Base-by-base conservation (phyloP, 805 yeast genomes). In the Yarrowia hollandica region DNA sequence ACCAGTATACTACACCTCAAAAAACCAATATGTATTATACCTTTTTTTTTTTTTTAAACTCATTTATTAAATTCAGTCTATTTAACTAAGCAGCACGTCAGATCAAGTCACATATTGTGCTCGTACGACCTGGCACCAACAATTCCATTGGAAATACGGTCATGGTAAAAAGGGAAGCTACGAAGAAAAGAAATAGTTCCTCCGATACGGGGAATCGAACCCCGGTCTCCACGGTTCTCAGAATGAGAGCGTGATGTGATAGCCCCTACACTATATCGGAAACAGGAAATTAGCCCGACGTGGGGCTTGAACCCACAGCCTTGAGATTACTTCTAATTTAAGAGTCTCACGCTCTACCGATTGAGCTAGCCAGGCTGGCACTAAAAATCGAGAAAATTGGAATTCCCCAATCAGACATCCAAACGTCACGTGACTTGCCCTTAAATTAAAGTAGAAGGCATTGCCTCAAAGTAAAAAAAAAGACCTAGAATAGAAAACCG, bases 181-280 rank as follows among this genome's bases (percentile, higher is more conserved):
- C 14, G n/a, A 26, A 18, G 28, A 44, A 44, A 44, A 28, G 48
- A 28, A 2, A 22, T n/a, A n/a, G n/a, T n/a, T n/a, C n/a, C 55
- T 46, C 55, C 55, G 55, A 46, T 46, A 46, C 55, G 55, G 55
- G 55, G 55, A 46, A 46, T 46, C 55, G 55, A 46, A 46, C 55
- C 55, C 55, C 55, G 55, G 55, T 46, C 55, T 46, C 55, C 55
- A 46, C 55, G 55, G 55, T 46, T 46, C 55, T 46, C 55, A 22
- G 22, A 22, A 46, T 46, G 55, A 46, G 55, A 46, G 55, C 55
- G 55, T 46, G 55, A 46, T 46, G 55, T 46, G 55, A 46, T 46
- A 46, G 55, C 55, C 55, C 55, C 55, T 46, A 46, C 55, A 46
- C 55, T 46, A 46, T 46, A 46, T 46, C 55, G 55, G 55, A 46